phyloP scores from a whole-genome alignment of 768 basidiomycete species.

The Rhizopogon vulgaris region DNA sequence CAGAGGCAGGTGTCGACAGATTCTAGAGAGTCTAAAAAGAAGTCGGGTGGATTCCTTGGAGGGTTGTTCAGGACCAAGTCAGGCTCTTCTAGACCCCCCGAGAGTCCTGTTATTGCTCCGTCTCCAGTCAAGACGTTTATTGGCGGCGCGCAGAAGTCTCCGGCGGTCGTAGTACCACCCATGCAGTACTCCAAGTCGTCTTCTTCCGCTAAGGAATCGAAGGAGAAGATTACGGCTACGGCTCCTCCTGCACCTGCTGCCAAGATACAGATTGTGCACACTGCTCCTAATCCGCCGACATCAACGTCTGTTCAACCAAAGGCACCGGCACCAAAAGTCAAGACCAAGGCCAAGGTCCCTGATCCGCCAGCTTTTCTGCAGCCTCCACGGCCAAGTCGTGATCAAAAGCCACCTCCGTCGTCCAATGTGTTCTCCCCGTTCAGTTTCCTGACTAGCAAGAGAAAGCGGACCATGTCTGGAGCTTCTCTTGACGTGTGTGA shows the following conservation, averaged over 20 bases:
- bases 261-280: neutral
- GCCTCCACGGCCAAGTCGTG: constrained; percentile 24
- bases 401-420: constrained; percentile 18
- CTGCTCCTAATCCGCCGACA: neutral
- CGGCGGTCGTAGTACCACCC: neutral
- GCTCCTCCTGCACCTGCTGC: neutral
- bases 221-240: neutral
- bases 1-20: constrained; percentile 22
- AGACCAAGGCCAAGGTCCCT: constrained; percentile 11
- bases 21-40: constrained; percentile 29
- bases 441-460: constrained; percentile 50
- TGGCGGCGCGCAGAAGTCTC: constrained; percentile 16
- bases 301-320: constrained; percentile 4
- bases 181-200: constrained; percentile 8
- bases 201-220: constrained; percentile 14
- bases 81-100: constrained; percentile 22
- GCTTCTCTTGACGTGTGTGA: constrained; percentile 75
- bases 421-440: constrained; percentile 57
- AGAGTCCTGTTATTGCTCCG: constrained; percentile 16
- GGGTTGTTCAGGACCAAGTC: constrained; percentile 26
- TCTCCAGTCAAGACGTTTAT: constrained; percentile 12
- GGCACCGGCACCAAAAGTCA: constrained; percentile 11
- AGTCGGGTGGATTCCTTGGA: constrained; percentile 20
- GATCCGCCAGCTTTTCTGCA: constrained; percentile 25
- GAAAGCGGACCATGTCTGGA: constrained; percentile 62